Percentiles rank a stretch among this genome's conserved stretches.
phyloP scores from a whole-genome alignment of 495 filamentous ascomycete species.

The Aspergillus egyptiacus region DNA sequence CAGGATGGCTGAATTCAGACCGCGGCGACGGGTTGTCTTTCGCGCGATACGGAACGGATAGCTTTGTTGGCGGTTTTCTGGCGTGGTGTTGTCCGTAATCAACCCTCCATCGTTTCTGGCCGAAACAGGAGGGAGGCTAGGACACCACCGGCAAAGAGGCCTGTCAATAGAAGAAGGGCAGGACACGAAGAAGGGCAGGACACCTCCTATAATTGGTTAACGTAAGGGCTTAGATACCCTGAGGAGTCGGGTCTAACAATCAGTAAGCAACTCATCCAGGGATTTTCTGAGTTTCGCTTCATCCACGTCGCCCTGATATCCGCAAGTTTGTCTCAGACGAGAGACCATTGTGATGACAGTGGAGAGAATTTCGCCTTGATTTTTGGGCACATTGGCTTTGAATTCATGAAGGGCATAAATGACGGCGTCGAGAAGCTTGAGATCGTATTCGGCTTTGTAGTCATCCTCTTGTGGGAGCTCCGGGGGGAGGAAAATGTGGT shows the following conservation, averaged over 20 bases:
- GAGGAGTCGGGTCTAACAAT: too few relatives aligned
- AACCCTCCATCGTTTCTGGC: constrained; percentile 59
- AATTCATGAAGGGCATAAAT: constrained; percentile 24
- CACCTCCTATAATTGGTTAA: too few relatives aligned
- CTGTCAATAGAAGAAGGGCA: constrained; percentile 43
- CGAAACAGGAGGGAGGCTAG: constrained; percentile 51
- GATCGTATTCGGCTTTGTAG: constrained; percentile 15
- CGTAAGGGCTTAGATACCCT: too few relatives aligned
- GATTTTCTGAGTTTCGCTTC: constrained; percentile 10
- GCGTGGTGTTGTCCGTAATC: constrained; percentile 26
- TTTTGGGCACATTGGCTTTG: constrained; percentile 7
- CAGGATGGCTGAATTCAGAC: constrained; percentile 71
- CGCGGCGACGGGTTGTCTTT: constrained; percentile 59
- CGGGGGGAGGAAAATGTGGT: constrained; percentile 58
- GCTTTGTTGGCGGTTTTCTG: not conserved
- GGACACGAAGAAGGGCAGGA: too few relatives aligned
- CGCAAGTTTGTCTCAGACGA: constrained; percentile 16
- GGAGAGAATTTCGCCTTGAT: constrained; percentile 1
- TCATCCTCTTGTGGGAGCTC: constrained; percentile 48
- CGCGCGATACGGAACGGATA: constrained; percentile 58
- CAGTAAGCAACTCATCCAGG: constrained; percentile 3
- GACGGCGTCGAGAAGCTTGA: constrained; percentile 14
- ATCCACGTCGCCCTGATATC: constrained; percentile 9
- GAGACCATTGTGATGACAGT: constrained; percentile 15
- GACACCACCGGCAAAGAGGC: constrained; percentile 53